phyloP scores from a whole-genome alignment of 2,329 filamentous ascomycete genomes.

The Zymoseptoria ardabiliae region DNA sequence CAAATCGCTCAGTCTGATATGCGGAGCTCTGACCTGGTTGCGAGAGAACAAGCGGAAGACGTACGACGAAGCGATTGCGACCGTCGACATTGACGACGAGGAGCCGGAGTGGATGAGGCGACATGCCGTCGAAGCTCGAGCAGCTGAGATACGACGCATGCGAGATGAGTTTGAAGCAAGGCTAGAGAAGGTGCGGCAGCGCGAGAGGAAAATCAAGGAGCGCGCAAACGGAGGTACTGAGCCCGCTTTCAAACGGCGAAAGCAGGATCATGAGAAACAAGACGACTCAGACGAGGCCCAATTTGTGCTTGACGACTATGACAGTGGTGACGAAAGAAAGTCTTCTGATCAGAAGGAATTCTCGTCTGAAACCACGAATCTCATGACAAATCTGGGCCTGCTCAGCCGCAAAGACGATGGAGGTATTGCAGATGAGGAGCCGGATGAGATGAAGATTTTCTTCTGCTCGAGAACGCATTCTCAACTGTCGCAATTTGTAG shows the following conservation, averaged over 20 bases:
- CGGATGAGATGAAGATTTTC: constrained; percentile 73
- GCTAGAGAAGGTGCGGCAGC: constrained; percentile 54
- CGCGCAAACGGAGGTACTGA: constrained; percentile 40
- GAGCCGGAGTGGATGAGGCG: constrained; percentile 83
- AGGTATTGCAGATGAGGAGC: constrained; percentile 39
- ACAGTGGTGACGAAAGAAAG: constrained; percentile 51
- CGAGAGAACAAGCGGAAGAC: constrained; percentile 63
- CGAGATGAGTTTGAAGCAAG: constrained; percentile 69
- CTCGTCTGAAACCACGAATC: constrained; percentile 66
- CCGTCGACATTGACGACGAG: constrained; percentile 47
- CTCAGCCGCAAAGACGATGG: constrained; percentile 32
- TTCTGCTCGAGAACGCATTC: constrained; percentile 92
- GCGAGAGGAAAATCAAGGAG: constrained; percentile 54
- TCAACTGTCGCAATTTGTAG: constrained; percentile 79
- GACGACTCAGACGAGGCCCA: constrained; percentile 52
- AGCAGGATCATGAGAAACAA: constrained; percentile 22
- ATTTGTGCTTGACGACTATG: constrained; percentile 70
- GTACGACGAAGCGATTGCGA: constrained; percentile 48
- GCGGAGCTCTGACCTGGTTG: constrained; percentile 84
- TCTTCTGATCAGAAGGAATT: constrained; percentile 18
- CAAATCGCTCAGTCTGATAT: constrained; percentile 88
- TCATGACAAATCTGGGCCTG: constrained; percentile 57
- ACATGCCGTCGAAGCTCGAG: constrained; percentile 62
- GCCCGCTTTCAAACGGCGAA: constrained; percentile 41
- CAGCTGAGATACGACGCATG: constrained; percentile 56